These are phyloP conservation scores for Blastobotrys persicus DNA, from an alignment of 1,139 yeast genomes.

Conservation along the genomic window DNA sequence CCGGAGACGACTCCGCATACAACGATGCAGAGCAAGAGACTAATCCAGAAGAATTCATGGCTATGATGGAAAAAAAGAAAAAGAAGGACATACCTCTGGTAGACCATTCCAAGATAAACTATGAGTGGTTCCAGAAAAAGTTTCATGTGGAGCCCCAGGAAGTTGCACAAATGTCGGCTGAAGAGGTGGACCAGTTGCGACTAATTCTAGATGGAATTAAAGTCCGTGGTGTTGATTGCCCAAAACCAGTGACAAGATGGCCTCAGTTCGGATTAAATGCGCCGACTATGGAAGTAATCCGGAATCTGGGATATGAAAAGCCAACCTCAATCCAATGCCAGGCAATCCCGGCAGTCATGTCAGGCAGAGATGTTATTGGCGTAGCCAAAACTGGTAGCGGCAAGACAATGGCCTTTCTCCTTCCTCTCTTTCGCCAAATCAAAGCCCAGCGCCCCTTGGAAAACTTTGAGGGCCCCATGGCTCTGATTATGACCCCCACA, in stretches of 20 bases:
- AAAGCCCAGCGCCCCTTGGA: conserved; percentile 61
- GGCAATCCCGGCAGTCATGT: conserved; percentile 86
- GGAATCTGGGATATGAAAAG: conserved; percentile 48
- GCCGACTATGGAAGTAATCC: conserved; percentile 52
- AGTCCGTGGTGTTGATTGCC: conserved; percentile 57
- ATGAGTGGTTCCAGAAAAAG: conserved; percentile 56
- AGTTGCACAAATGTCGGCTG: conserved; percentile 44
- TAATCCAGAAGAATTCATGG: conserved; percentile 33
- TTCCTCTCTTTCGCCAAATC: conserved; percentile 83
- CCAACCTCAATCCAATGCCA: conserved; percentile 94
- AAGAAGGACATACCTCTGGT: conserved; percentile 44
- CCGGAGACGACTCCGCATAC: conserved; percentile 27
- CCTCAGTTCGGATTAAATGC: conserved; percentile 76
- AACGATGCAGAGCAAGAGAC: conserved; percentile 35
- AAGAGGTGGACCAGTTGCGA: conserved; percentile 57
- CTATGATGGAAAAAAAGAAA: conserved; percentile 40
- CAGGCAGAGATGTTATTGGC: conserved; percentile 87
- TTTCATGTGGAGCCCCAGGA: conserved; percentile 70
- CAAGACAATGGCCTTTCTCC: conserved; percentile 80
- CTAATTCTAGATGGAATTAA: conserved; percentile 59
- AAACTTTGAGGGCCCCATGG: conserved; percentile 70
- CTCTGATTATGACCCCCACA: conserved; percentile 83
- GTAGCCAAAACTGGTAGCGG: conserved; percentile 98
- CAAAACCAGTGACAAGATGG: conserved; percentile 75
- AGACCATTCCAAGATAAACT: conserved; percentile 49